Conservation (phyloP, 2,329 filamentous ascomycete genomes). For the Ophiobolus disseminans region DNA sequence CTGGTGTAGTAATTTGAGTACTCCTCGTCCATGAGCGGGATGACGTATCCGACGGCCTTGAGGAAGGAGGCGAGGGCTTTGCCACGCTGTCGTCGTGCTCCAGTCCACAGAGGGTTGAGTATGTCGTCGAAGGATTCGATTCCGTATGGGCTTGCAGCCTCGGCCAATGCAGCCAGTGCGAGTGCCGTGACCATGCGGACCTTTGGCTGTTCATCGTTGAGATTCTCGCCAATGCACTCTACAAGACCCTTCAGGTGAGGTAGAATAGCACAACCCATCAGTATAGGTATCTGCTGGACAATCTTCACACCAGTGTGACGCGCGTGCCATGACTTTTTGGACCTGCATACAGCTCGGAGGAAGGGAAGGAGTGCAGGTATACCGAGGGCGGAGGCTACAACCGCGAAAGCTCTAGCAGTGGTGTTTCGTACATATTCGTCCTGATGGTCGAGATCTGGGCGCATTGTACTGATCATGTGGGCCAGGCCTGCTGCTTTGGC, state of each 20-base stretch:
- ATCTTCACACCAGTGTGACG: conserved; percentile 99
- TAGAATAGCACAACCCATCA: conserved; percentile 97
- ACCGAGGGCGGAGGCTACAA: conserved; percentile 93
- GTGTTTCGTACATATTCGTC: conserved; percentile 99
- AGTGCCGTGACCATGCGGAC: conserved; percentile 95
- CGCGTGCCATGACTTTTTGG: conserved; percentile 99
- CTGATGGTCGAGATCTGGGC: conserved; percentile 96
- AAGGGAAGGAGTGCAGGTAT: conserved; percentile 96
- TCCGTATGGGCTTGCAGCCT: conserved; percentile 97
- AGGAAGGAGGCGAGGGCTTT: conserved; percentile 95
- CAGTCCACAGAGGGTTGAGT: conserved; percentile 95
- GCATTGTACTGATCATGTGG: conserved; percentile 99
- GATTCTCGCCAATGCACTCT: conserved; percentile 92
- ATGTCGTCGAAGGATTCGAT: conserved; percentile 99
- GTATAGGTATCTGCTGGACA: conserved; percentile 96
- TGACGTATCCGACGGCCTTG: conserved; percentile 97
- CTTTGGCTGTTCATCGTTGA: conserved; percentile 98
- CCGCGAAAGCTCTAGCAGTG: conserved; percentile 93
- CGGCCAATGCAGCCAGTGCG: conserved; percentile 91
- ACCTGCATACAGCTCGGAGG: conserved; percentile 91
- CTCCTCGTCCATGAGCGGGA: conserved; percentile 98
- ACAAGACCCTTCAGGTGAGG: conserved; percentile 95
- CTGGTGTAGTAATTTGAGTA: conserved; percentile 99
- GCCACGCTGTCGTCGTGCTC: conserved; percentile 92
- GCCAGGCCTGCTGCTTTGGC: conserved; percentile 95